Conservation (phyloP, 306 rosid species). For the peach (Prunus persica) region Prunus_persica_NCBIv2 NC_034009.1:43018001-43018500, state of each 20-base stretch:
- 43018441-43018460: slow-evolving; percentile 85
- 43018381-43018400: slow-evolving; percentile 23
- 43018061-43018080: too few relatives aligned
- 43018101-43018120: too few relatives aligned
- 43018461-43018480: slow-evolving; percentile 43
- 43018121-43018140: too few relatives aligned
- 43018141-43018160: too few relatives aligned
- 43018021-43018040: too few relatives aligned
- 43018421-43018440: slow-evolving; percentile 61
- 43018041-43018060: too few relatives aligned
- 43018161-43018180: too few relatives aligned
- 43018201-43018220: neutral
- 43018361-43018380: neutral
- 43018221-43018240: slow-evolving; percentile 6
- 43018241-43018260: slow-evolving; percentile 42
- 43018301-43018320: neutral
- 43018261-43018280: slow-evolving; percentile 49
- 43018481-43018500: neutral
- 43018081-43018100: too few relatives aligned
- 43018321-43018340: too few relatives aligned
- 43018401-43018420: slow-evolving; percentile 38
- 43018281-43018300: neutral
- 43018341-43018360: too few relatives aligned
- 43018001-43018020: too few relatives aligned
- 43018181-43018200: too few relatives aligned